These are phyloP conservation scores for Rhizophora mangle DNA, from an alignment of 345 rosid genomes.

Conservation along the genomic window DNA sequence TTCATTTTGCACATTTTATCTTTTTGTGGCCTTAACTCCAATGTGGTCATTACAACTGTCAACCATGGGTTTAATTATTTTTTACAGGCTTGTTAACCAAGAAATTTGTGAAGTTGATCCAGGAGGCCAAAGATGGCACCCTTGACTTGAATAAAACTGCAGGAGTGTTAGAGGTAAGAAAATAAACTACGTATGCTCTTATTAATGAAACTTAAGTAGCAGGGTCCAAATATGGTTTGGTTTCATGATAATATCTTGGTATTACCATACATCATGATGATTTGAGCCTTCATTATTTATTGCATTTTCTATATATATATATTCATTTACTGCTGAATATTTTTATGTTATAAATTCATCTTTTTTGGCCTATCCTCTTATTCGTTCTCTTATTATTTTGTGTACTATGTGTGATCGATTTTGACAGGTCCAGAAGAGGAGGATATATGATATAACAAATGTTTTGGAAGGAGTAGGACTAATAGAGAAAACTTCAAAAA, in stretches of 20 bases:
- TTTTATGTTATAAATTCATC: no score
- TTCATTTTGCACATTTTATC: background rate
- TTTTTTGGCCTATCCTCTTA: no score
- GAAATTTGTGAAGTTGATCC: slow-evolving; percentile 61
- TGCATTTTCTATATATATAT: no score
- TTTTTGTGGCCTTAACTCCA: slow-evolving; percentile 6
- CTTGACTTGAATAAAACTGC: slow-evolving; percentile 72
- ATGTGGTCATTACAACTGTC: background rate
- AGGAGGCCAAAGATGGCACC: slow-evolving; percentile 69
- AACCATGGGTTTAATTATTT: background rate
- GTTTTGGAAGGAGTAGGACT: slow-evolving; percentile 78
- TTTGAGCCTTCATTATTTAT: no score
- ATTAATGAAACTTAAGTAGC: slow-evolving; percentile 1
- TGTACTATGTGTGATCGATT: background rate
- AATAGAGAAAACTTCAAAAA: slow-evolving; percentile 80
- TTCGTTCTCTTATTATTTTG: background rate
- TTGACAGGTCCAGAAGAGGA: slow-evolving; percentile 76
- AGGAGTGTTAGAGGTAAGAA: slow-evolving; percentile 58
- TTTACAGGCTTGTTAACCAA: slow-evolving; percentile 60
- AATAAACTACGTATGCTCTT: slow-evolving; percentile 7
- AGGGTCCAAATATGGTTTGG: background rate
- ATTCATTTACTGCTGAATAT: no score
- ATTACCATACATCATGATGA: no score
- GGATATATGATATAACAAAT: slow-evolving; percentile 85
- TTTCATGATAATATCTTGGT: no score